Base-by-base conservation (phyloP, 1,284 basidiomycete genomes). In the Malassezia slooffiae region DNA sequence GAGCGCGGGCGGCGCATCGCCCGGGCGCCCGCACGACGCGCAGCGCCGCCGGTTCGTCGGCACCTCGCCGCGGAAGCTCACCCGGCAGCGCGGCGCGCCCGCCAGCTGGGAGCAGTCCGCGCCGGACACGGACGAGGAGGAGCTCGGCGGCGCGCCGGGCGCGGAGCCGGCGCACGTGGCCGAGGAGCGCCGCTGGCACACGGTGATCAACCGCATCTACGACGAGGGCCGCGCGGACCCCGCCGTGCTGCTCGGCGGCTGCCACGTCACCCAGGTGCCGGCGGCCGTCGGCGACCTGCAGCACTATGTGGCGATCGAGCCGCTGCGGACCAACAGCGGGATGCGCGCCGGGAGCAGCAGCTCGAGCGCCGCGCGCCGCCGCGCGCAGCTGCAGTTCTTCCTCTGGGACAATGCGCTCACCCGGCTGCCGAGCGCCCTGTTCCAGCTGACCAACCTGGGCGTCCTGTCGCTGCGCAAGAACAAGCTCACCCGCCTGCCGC, bases 381-480 rank as follows among this genome's bases (percentile, higher is more conserved):
- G 22, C 29, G 16, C 13, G 5, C 31, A 23, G 30, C 31, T 56
- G 22, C 35, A 56, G 29, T 41, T 54, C 15, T 50, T 44, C 35
- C 30, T 58, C 16, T 45, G 39, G 33, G 49, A 54, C 50, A 67
- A 67, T 35, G 31, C 35, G 13, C 52, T 67, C 29, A 60, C 54
- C 12, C 41, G 40, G 5, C 50, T 67, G 12, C 62, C 64, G 9
- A 62, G 58, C 38, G 64, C 62, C 0, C 54, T 67, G 27, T 67
- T 67, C 41, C 54, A 60, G 29, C 51, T 67, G 12, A 45, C 50
- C 20, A 65, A 65, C 32, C 56, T 67, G 9, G 51, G 55, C 29
- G 62, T 65, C 29, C 52, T 67, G n/a, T 61, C 60, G 10, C 39
- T 67, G n/a, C 57, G 64, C 12, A 54, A 57, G 31, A 67, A 67